A percentile compares a stretch with the other conserved stretches of the same genome.
phyloP scores from a whole-genome alignment of 2,329 filamentous ascomycete genomes.

The Cordyceps pruinosa region DNA sequence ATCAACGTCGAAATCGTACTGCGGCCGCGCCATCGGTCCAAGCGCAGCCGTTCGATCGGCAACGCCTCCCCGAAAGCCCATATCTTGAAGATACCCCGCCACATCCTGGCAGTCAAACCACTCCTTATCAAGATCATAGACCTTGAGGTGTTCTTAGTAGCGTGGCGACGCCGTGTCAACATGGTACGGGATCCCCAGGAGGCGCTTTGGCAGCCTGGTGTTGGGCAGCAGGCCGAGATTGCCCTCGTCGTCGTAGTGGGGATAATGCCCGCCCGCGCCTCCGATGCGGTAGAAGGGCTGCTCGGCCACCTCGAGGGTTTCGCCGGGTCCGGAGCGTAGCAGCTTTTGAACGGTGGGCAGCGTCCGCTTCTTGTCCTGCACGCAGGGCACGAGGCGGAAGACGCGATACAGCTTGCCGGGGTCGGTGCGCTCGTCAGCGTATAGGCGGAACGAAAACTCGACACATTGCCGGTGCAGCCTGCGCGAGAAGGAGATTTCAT shows the following conservation, averaged over 20 bases:
- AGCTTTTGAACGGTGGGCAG: not conserved
- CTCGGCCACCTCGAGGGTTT: not conserved
- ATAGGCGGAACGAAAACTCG: not conserved
- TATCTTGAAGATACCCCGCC: not conserved
- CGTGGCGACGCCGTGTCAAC: not conserved
- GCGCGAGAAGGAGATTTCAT: not conserved
- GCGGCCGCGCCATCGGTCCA: not conserved
- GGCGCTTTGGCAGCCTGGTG: not conserved
- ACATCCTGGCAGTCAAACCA: constrained; percentile 1
- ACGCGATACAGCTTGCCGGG: not conserved
- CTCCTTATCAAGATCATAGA: not conserved
- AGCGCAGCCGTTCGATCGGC: not conserved
- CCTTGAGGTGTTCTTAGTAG: not conserved
- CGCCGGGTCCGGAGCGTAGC: not conserved
- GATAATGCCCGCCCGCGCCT: not conserved
- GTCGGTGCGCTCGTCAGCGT: not conserved
- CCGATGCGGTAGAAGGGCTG: not conserved
- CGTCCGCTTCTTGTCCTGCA: not conserved
- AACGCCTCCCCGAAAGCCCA: not conserved
- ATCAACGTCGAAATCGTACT: not conserved
- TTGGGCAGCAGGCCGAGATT: not conserved
- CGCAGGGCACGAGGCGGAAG: not conserved
- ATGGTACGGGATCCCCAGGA: not conserved
- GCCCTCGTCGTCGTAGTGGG: not conserved
- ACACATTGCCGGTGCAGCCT: not conserved